phyloP scores from a whole-genome alignment of 2,329 filamentous ascomycete genomes.

The Hypoxylon sp. region DNA sequence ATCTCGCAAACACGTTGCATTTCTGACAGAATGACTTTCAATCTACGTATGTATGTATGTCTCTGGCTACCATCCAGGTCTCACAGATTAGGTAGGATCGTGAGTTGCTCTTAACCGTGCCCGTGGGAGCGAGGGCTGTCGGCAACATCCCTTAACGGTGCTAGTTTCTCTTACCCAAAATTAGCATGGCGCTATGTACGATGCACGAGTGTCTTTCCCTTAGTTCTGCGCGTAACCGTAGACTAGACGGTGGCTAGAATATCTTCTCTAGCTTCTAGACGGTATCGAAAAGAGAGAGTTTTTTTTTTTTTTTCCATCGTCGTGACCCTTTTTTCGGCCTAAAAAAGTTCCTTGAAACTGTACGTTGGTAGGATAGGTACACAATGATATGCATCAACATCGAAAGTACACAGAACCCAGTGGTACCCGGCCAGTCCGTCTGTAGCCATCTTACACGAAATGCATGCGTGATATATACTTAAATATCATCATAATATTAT shows the following conservation, averaged over 20 bases:
- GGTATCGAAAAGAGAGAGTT: conserved; percentile 4
- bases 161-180: conserved; percentile 33
- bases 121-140: conserved; percentile 34
- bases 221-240: conserved; percentile 26
- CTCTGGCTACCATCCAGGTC: conserved; percentile 41
- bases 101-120: conserved; percentile 38
- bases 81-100: conserved; percentile 46
- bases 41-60: conserved; percentile 46
- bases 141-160: conserved; percentile 33
- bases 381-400: conserved; percentile 5
- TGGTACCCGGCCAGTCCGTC: conserved; percentile 19
- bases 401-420: conserved; percentile 5
- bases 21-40: conserved; percentile 42
- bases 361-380: conserved; percentile 10
- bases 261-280: conserved; percentile 20
- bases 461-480: conserved; percentile 11
- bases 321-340: conserved; percentile 12
- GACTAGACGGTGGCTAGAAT: conserved; percentile 17
- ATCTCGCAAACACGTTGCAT: conserved; percentile 49
- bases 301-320: conserved; percentile 2
- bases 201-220: conserved; percentile 25
- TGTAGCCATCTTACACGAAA: conserved; percentile 22
- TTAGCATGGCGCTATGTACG: conserved; percentile 36
- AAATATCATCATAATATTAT: conserved; percentile 9
- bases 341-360: conserved; percentile 21